These are phyloP conservation scores for Paraurostyla sp. DNA, from an alignment of 73 alveolate genomes.

Conservation along the genomic window DNA sequence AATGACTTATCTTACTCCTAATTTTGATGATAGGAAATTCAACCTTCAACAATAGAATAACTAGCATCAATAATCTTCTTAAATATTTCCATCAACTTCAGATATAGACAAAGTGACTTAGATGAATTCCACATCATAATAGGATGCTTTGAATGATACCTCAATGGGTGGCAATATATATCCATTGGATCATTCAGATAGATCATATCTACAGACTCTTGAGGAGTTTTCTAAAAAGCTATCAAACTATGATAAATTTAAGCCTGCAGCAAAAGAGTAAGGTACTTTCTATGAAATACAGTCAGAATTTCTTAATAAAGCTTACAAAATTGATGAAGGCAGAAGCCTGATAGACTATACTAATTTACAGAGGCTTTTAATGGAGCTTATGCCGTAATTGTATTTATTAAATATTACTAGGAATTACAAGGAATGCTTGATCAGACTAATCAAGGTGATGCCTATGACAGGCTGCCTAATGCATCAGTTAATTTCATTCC, in stretches of 20 bases:
- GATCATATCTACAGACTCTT: constrained; percentile 38
- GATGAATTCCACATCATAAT: no score
- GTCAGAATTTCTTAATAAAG: neutral
- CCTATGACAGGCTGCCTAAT: constrained; percentile 25
- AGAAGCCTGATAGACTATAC: neutral
- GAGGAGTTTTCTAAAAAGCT: constrained; percentile 34
- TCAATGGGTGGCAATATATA: no score
- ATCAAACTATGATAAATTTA: neutral
- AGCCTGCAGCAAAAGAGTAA: neutral
- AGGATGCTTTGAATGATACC: no score
- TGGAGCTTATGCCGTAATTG: constrained; percentile 5
- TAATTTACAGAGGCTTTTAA: neutral
- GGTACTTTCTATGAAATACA: constrained; percentile 43
- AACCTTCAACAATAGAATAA: neutral
- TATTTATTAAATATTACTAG: neutral
- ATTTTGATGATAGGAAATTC: neutral
- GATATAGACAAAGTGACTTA: no score
- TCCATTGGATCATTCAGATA: no score
- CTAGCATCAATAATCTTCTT: neutral
- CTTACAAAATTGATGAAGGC: constrained; percentile 21
- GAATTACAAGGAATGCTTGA: constrained; percentile 33
- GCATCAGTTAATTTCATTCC: constrained; percentile 3
- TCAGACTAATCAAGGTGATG: constrained; percentile 42
- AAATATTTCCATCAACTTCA: neutral
- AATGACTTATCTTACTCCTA: neutral